phyloP scores from a whole-genome alignment of 768 basidiomycete species.

The Boletus sensibilis region DNA sequence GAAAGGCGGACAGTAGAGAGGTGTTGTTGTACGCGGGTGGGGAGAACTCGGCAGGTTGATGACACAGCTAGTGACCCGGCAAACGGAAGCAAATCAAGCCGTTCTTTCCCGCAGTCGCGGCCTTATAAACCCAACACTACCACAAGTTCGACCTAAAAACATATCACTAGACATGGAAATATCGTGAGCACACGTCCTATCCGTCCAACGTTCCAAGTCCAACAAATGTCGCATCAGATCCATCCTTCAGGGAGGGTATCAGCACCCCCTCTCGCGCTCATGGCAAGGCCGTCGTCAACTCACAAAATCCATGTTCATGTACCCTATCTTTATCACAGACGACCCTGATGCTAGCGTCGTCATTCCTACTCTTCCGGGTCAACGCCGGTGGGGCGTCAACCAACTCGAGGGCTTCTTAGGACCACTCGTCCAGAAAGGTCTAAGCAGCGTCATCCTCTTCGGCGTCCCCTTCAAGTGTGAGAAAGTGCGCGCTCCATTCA shows the following conservation, averaged over 20 bases:
- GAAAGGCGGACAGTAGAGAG: too few relatives aligned
- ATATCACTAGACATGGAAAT: slow-evolving; percentile 38
- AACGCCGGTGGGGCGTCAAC: slow-evolving; percentile 95
- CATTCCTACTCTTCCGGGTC: slow-evolving; percentile 79
- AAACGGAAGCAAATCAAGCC: background rate
- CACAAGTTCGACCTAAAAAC: background rate
- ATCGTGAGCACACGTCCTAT: slow-evolving; percentile 36
- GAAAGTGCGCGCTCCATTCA: slow-evolving; percentile 52
- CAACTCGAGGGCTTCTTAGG: slow-evolving; percentile 82
- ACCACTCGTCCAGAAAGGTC: slow-evolving; percentile 86
- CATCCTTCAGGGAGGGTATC: slow-evolving; percentile 89
- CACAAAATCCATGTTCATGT: slow-evolving; percentile 95
- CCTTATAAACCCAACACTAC: background rate
- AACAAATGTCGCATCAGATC: slow-evolving; percentile 44
- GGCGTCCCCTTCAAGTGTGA: slow-evolving; percentile 80
- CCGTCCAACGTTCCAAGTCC: slow-evolving; percentile 1
- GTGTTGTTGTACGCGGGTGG: too few relatives aligned
- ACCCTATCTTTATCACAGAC: slow-evolving; percentile 97
- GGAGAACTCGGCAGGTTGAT: too few relatives aligned
- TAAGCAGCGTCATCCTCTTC: slow-evolving; percentile 91
- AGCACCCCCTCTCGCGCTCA: slow-evolving; percentile 83
- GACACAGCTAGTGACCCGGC: background rate
- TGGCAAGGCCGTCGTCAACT: slow-evolving; percentile 83
- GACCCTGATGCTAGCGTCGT: slow-evolving; percentile 81
- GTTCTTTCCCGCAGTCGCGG: too few relatives aligned